phyloP scores from a whole-genome alignment of 31 red algal species.

The Asparagopsis taxiformis region DNA sequence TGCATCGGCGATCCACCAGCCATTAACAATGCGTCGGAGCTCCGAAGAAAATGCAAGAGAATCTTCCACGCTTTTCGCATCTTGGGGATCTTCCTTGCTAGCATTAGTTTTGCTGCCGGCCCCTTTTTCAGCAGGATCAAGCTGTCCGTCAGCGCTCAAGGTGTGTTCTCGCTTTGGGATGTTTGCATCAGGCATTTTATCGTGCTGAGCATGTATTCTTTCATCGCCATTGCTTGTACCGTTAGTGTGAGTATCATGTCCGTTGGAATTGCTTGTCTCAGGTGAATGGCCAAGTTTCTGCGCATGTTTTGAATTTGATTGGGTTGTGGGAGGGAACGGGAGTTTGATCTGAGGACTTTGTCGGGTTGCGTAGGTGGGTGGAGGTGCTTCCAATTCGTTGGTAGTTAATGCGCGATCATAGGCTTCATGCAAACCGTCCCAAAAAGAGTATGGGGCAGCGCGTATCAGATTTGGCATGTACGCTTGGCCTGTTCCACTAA shows the following conservation, averaged over 20 bases:
- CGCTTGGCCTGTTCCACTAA: constrained; percentile 31
- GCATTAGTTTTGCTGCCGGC: neutral
- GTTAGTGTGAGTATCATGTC: too few relatives aligned
- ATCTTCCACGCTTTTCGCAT: too few relatives aligned
- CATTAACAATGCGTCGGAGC: constrained; percentile 27
- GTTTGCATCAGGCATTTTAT: neutral
- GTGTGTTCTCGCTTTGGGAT: neutral
- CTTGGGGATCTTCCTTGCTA: neutral
- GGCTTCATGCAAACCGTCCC: constrained; percentile 80
- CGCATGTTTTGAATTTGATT: constrained; percentile 3
- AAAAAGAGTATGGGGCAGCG: constrained; percentile 92
- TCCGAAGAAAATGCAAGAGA: neutral
- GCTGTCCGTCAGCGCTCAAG: neutral
- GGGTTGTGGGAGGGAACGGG: neutral
- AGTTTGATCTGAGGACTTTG: neutral
- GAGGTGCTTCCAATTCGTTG: neutral
- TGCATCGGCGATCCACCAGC: constrained; percentile 58
- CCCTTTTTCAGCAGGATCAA: neutral
- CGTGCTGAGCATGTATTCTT: neutral
- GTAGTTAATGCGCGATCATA: constrained; percentile 27
- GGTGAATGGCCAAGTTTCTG: neutral
- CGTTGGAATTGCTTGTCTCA: neutral
- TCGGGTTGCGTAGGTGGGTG: neutral
- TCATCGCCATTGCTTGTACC: neutral
- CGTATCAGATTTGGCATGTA: constrained; percentile 92